A percentile compares a stretch with the other conserved stretches of the same genome.
These are phyloP conservation scores for Axilococcus clingmanii DNA, from an alignment of 139 green algal species.

Conservation along the genomic window DNA sequence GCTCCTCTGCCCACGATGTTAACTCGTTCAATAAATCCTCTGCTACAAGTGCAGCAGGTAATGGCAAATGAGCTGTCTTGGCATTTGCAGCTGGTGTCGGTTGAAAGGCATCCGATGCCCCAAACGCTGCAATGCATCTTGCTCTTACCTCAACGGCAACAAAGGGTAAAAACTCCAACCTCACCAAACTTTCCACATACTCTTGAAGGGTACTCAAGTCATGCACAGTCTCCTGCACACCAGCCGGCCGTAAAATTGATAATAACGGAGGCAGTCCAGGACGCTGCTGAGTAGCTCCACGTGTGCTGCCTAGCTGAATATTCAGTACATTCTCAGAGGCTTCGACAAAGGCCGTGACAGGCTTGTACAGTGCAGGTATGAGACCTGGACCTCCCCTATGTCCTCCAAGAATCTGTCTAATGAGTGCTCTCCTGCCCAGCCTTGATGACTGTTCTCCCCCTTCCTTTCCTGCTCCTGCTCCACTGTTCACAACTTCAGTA, in stretches of 20 bases:
- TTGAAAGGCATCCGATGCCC: constrained; percentile 45
- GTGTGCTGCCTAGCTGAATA: background rate
- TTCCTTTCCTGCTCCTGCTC: no score
- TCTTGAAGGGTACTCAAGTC: background rate
- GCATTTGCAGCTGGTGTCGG: no score
- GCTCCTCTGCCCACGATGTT: constrained; percentile 30
- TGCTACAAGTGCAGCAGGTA: constrained; percentile 37
- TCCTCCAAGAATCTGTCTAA: no score
- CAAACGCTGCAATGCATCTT: constrained; percentile 35
- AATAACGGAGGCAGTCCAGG: background rate
- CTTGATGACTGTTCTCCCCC: no score
- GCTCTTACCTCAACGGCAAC: constrained; percentile 45
- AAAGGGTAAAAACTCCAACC: constrained; percentile 50
- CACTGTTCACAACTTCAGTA: no score
- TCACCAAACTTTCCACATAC: constrained; percentile 5
- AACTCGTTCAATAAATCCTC: constrained; percentile 42
- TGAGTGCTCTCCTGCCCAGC: no score
- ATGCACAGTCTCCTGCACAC: background rate
- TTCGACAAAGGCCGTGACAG: constrained; percentile 29
- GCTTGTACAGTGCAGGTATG: constrained; percentile 30
- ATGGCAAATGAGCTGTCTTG: constrained; percentile 16
- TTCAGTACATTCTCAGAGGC: constrained; percentile 7
- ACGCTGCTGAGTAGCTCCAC: background rate
- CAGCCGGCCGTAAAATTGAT: constrained; percentile 11
- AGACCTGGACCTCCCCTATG: constrained; percentile 23